Conservation (phyloP, 2,329 filamentous ascomycete genomes). For the Phialophora macrospora region DNA sequence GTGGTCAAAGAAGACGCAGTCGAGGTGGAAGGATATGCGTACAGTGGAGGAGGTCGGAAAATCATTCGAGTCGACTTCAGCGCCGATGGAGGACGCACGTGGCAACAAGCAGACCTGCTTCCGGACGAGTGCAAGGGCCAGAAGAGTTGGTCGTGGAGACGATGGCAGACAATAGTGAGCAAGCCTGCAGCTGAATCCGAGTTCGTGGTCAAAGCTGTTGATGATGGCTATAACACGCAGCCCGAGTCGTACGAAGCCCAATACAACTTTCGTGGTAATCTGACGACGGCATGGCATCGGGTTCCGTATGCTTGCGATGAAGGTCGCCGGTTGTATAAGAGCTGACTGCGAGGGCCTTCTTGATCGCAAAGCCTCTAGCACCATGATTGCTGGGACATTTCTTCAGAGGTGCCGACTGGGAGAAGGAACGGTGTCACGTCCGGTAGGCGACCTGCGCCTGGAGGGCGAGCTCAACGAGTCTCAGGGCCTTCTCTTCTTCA, state of each 20-base stretch:
- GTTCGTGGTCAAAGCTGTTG: conserved; percentile 68
- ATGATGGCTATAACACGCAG: conserved; percentile 70
- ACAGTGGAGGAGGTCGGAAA: conserved; percentile 68
- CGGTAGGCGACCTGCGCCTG: conserved; percentile 10
- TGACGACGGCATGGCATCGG: conserved; percentile 71
- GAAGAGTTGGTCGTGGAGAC: conserved; percentile 67
- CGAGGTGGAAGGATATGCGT: conserved; percentile 65
- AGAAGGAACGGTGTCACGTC: neutral
- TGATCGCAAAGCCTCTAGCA: neutral
- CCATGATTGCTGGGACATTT: neutral
- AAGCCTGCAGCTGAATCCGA: conserved; percentile 57
- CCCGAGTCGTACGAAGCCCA: conserved; percentile 54
- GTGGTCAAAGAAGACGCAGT: conserved; percentile 38
- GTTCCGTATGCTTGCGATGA: conserved; percentile 43
- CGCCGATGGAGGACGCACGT: conserved; percentile 66
- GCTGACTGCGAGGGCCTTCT: neutral
- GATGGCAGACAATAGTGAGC: conserved; percentile 59
- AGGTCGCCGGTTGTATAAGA: neutral
- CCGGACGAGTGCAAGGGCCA: conserved; percentile 56
- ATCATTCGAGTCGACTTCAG: conserved; percentile 72
- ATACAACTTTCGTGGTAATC: conserved; percentile 68
- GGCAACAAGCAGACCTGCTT: conserved; percentile 66
- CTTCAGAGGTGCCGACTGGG: neutral
- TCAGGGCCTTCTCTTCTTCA: conserved; percentile 62
- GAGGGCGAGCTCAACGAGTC: conserved; percentile 46